phyloP scores from a whole-genome alignment of 2,329 filamentous ascomycete genomes.

The Ascochyta clinopodiicola region DNA sequence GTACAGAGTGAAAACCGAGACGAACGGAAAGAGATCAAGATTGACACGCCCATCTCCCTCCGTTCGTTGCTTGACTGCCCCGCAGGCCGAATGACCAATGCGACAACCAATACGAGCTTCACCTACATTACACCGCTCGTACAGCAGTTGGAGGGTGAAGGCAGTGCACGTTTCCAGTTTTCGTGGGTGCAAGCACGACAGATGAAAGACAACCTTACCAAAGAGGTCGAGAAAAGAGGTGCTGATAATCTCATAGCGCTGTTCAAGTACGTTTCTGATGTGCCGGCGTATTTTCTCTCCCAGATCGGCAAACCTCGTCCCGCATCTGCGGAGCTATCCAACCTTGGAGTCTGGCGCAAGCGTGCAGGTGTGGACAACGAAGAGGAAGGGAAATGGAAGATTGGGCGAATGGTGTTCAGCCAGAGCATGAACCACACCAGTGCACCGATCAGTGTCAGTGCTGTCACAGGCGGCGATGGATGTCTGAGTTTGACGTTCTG shows the following conservation, averaged over 20 bases:
- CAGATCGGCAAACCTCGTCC: constrained; percentile 50
- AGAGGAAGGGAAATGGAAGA: constrained; percentile 21
- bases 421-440: constrained; percentile 52
- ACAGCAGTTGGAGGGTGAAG: too few relatives aligned
- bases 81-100: constrained; percentile 43
- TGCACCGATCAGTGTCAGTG: constrained; percentile 48
- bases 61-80: constrained; percentile 43
- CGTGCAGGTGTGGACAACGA: background rate
- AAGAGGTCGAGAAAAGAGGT: constrained; percentile 25
- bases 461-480: constrained; percentile 54
- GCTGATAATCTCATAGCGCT: constrained; percentile 47
- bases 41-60: constrained; percentile 47
- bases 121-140: background rate
- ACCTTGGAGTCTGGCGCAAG: constrained; percentile 49
- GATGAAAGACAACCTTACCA: constrained; percentile 23
- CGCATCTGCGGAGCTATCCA: constrained; percentile 55
- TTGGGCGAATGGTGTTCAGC: constrained; percentile 54
- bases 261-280: constrained; percentile 51
- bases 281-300: constrained; percentile 46
- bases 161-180: constrained; percentile 2
- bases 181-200: constrained; percentile 29
- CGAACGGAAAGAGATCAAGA: constrained; percentile 35
- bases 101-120: constrained; percentile 10
- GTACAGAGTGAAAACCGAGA: constrained; percentile 25
- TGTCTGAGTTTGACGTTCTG: constrained; percentile 50